These are phyloP conservation scores for Pulveroboletus sp. DNA, from an alignment of 768 basidiomycete species.

Conservation along the genomic window DNA sequence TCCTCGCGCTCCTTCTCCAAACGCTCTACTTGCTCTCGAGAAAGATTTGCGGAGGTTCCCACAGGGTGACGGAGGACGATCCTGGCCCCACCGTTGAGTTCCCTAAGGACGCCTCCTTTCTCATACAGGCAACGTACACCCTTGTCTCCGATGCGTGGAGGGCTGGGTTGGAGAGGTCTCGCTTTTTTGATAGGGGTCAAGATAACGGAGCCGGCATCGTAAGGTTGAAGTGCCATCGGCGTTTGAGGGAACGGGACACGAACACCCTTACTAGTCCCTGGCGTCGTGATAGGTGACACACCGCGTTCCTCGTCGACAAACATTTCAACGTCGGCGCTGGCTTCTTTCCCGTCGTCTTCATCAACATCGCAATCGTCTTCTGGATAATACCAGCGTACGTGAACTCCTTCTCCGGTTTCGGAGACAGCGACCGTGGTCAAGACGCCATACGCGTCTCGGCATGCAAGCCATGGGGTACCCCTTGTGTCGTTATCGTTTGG, in stretches of 20 bases:
- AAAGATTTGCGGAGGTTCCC: conserved; percentile 22
- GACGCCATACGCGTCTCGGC: conserved; percentile 13
- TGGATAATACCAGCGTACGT: conserved; percentile 20
- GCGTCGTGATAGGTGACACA: conserved; percentile 8
- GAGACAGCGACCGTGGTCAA: conserved; percentile 15
- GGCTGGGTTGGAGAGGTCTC: conserved; percentile 27
- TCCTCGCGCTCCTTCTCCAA: conserved; percentile 15
- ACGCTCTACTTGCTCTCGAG: conserved; percentile 22
- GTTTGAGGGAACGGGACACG: conserved; percentile 16
- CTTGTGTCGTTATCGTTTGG: not conserved
- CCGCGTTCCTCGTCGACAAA: conserved; percentile 16
- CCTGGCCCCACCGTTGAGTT: conserved; percentile 13
- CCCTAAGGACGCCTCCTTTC: conserved; percentile 8
- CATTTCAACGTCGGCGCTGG: conserved; percentile 6
- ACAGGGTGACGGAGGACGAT: conserved; percentile 22
- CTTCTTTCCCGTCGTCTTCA: conserved; percentile 4
- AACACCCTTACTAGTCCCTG: not conserved
- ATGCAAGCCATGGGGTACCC: conserved; percentile 16
- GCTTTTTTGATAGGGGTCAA: conserved; percentile 28
- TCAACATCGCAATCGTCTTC: conserved; percentile 3
- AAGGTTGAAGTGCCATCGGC: conserved; percentile 17
- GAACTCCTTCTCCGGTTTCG: conserved; percentile 20
- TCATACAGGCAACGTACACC: conserved; percentile 23
- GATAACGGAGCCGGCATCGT: conserved; percentile 31
- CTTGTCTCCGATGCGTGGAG: conserved; percentile 28